phyloP scores from a whole-genome alignment of 106 monocot species.

The Hemerocallis citrina region DNA sequence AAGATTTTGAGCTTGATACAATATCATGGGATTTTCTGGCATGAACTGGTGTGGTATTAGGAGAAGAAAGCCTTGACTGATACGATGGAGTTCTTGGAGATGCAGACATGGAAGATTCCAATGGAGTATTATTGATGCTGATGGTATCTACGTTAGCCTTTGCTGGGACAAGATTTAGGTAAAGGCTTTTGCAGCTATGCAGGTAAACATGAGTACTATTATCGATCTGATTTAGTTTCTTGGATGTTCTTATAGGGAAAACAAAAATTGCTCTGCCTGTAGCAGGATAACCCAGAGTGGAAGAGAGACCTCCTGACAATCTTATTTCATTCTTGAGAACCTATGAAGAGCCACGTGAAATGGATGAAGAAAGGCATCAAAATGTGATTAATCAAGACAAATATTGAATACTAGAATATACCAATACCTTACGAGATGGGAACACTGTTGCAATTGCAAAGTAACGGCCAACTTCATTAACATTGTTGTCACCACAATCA shows the following conservation, averaged over 20 bases:
- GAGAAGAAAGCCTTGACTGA: constrained; percentile 21
- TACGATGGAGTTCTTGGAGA: constrained; percentile 40
- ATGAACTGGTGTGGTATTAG: constrained; percentile 5
- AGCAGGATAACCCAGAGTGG: constrained; percentile 59
- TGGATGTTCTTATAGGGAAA: constrained; percentile 22
- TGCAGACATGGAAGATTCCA: background rate
- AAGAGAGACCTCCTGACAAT: constrained; percentile 61
- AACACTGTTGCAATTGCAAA: constrained; percentile 70
- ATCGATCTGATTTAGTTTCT: background rate
- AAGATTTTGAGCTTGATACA: constrained; percentile 4
- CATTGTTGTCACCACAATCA: constrained; percentile 10
- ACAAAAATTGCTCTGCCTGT: constrained; percentile 41
- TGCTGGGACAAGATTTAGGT: constrained; percentile 27
- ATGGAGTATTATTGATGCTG: background rate
- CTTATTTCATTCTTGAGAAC: constrained; percentile 58
- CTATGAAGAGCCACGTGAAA: constrained; percentile 18
- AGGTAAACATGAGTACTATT: constrained; percentile 10
- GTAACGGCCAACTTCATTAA: constrained; percentile 29
- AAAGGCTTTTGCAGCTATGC: constrained; percentile 31
- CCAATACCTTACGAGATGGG: constrained; percentile 50
- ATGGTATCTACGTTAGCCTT: background rate
- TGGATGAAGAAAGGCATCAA: background rate
- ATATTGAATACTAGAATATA: background rate
- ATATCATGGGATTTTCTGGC: constrained; percentile 11
- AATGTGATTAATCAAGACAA: background rate